Evolutionary conservation across 1,139 yeast genomes (phyloP).

Genomic region (Candida dubliniensis): DNA sequence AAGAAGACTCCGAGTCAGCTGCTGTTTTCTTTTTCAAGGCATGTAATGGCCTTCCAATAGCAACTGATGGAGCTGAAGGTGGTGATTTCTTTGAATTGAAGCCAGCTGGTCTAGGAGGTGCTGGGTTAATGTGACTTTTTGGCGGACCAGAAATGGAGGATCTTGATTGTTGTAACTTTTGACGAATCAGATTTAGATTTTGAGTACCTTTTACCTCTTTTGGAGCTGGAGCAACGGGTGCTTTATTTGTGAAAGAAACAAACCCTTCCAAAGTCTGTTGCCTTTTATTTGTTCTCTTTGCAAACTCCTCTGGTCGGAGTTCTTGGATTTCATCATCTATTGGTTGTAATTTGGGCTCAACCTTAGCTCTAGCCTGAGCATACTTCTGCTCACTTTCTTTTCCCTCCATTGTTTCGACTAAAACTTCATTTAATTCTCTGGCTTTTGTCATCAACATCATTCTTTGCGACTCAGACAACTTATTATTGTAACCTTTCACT

Average conservation of each 20-base stretch:
- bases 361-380: conserved; percentile 8
- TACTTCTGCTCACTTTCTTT: conserved; percentile 42
- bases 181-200: conserved; percentile 42
- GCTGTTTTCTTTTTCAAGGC: conserved; percentile 27
- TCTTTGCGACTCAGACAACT: conserved; percentile 59
- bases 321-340: conserved; percentile 4
- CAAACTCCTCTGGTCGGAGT: conserved; percentile 9
- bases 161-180: conserved; percentile 33
- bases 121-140: conserved; percentile 43
- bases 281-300: conserved; percentile 11
- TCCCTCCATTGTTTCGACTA: conserved; percentile 53
- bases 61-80: conserved; percentile 10
- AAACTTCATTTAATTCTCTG: conserved; percentile 46
- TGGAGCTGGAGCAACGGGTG: conserved; percentile 44
- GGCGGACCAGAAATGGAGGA: not conserved
- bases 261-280: conserved; percentile 55
- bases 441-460: conserved; percentile 59
- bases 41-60: conserved; percentile 39
- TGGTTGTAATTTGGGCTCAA: conserved; percentile 1
- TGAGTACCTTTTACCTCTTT: conserved; percentile 32
- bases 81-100: conserved; percentile 50
- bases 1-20: conserved; percentile 36
- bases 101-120: conserved; percentile 82
- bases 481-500: conserved; percentile 66
- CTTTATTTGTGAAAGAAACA: conserved; percentile 38